These are phyloP conservation scores for Cicer cuneatum DNA, from an alignment of 306 rosid genomes.

Conservation along the genomic window DNA sequence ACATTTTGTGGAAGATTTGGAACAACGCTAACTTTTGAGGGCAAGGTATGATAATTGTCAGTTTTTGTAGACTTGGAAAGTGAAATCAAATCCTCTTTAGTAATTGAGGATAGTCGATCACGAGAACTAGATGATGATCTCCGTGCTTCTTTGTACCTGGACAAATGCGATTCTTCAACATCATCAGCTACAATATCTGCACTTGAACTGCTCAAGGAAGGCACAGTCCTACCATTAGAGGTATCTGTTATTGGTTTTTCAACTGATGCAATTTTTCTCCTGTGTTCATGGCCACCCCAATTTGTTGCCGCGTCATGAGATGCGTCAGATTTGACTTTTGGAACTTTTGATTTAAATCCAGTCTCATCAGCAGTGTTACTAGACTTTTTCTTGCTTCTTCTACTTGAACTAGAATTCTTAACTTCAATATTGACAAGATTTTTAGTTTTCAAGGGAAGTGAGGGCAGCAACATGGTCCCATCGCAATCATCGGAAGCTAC, in stretches of 20 bases:
- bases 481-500: slow-evolving; percentile 32
- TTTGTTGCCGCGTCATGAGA: slow-evolving; percentile 46
- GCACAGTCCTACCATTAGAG: slow-evolving; percentile 46
- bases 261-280: slow-evolving; percentile 45
- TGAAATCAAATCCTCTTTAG: slow-evolving; percentile 51
- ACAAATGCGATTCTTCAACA: slow-evolving; percentile 46
- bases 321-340: slow-evolving; percentile 50
- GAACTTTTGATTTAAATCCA: slow-evolving; percentile 47
- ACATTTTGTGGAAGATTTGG: slow-evolving; percentile 63
- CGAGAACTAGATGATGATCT: slow-evolving; percentile 50
- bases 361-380: slow-evolving; percentile 46
- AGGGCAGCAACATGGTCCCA: slow-evolving; percentile 38
- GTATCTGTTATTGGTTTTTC: slow-evolving; percentile 58
- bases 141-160: slow-evolving; percentile 49
- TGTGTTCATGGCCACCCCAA: slow-evolving; percentile 53
- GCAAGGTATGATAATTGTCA: slow-evolving; percentile 57
- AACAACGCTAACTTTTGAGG: slow-evolving; percentile 50
- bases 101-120: slow-evolving; percentile 49
- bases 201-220: slow-evolving; percentile 46
- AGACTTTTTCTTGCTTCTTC: slow-evolving; percentile 52
- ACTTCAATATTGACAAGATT: slow-evolving; percentile 45
- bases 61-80: slow-evolving; percentile 50
- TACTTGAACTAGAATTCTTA: slow-evolving; percentile 49
- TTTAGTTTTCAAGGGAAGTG: slow-evolving; percentile 39
- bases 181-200: slow-evolving; percentile 43